Base-by-base conservation (phyloP, 2,329 filamentous ascomycete species). In the Ophiocordyceps camponoti-saundersi region DNA sequence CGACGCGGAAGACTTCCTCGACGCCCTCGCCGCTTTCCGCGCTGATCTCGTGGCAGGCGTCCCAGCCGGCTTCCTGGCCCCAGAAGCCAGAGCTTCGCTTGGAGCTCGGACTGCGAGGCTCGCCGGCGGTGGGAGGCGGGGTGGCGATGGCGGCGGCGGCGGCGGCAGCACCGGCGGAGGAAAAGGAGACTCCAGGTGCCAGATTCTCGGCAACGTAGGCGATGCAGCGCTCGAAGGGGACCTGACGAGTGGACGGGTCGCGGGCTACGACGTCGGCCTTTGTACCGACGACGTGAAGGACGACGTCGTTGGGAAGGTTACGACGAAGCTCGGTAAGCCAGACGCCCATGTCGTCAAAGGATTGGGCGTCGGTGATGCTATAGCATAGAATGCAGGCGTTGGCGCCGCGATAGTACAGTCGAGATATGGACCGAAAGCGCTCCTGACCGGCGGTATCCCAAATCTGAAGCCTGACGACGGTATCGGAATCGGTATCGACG, bases 371-470 rank as follows among this genome's bases (percentile, higher is more conserved):
- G 50, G 88, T 94, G 61, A 95, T 93, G 68, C 85, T 85, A 69
- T 95, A 95, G 72, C 89, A 95, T 44, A 95, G 76, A 50, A 95
- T 86, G 57, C 86, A 92, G 49, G 89, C 89, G 60, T 95, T 90
- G 51, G 90, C 90, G 60, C 89, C 89, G 59, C 90, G 83, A 67
- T 98, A 98, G 71, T 96, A 96, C 47, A 98, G 78, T 48, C 89
- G 82, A 11, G 87, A 93, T 58, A 98, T 96, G 51, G 84, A 89
- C 56, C 90, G 80, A 63, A 96, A 98, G 48, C 90, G 80, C 68
- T 98, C 90, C 61, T 98, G 90, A 50, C 90, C 90, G 48, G 90
- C 79, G 32, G 89, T 95, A 61, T 95, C 89, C 89, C 89, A 95
- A 54, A 95, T 93, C 60, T 95, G 89, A 36, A 95, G 71, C n/a